A percentile compares a stretch with the other conserved stretches of the same genome.
Evolutionary conservation across 345 rosid genomes (phyloP).

Genomic region (Mallotus nudiflorus): DNA sequence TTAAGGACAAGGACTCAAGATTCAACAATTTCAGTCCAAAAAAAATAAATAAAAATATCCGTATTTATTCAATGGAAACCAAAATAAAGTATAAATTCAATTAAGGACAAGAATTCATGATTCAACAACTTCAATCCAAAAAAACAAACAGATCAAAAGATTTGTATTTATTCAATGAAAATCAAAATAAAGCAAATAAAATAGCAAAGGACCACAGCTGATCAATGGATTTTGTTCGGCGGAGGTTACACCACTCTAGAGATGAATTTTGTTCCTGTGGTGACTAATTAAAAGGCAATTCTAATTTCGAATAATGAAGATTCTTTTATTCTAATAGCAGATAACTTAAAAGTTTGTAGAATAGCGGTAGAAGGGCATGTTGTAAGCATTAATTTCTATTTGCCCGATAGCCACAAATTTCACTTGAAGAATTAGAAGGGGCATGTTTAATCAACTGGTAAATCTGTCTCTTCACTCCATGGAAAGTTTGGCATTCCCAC

Average conservation of each 20-base stretch:
- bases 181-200: too few species aligned
- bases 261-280: constrained; percentile 12
- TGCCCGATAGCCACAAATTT: constrained; percentile 5
- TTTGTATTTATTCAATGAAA: too few species aligned
- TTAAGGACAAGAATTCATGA: too few species aligned
- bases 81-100: too few species aligned
- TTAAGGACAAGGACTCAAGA: too few species aligned
- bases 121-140: too few species aligned
- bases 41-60: too few species aligned
- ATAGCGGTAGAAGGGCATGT: constrained; percentile 1
- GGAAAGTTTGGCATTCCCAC: constrained; percentile 54
- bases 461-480: constrained; percentile 70
- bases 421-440: constrained; percentile 41
- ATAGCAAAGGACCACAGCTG: too few species aligned
- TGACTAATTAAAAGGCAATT: neutral
- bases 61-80: too few species aligned
- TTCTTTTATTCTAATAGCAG: constrained; percentile 11
- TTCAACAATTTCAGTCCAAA: too few species aligned
- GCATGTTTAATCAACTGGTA: constrained; percentile 46
- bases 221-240: too few species aligned
- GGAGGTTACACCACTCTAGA: constrained; percentile 25
- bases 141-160: too few species aligned
- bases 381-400: neutral
- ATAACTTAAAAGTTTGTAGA: neutral
- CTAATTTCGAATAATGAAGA: neutral